Conservation (phyloP, 1,284 basidiomycete species). For the Boletus semigastroideus region DNA sequence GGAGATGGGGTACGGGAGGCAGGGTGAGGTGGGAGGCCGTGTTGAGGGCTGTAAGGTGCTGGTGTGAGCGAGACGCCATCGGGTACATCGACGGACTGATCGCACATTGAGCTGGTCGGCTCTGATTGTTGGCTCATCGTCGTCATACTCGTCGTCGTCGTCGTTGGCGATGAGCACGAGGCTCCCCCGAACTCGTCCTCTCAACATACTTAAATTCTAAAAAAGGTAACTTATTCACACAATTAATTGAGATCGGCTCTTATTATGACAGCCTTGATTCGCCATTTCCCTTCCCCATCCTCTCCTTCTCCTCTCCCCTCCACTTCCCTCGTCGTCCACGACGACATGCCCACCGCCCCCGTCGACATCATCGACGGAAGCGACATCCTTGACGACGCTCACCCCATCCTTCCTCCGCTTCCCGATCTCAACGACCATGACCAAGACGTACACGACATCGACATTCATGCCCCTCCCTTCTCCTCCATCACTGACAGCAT, state of each 20-base stretch:
- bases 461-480: slow-evolving; percentile 30
- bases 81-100: slow-evolving; percentile 4
- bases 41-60: slow-evolving; percentile 16
- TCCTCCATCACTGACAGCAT: slow-evolving; percentile 16
- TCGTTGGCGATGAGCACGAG: slow-evolving; percentile 29
- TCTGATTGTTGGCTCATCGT: slow-evolving; percentile 28
- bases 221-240: slow-evolving; percentile 28
- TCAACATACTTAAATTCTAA: not conserved
- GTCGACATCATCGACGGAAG: slow-evolving; percentile 15
- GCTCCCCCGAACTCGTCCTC: slow-evolving; percentile 10
- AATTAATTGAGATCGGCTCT: slow-evolving; percentile 26
- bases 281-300: slow-evolving; percentile 18
- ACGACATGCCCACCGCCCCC: slow-evolving; percentile 24
- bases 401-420: slow-evolving; percentile 15
- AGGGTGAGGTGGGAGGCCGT: slow-evolving; percentile 20
- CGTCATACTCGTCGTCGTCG: slow-evolving; percentile 7
- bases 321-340: slow-evolving; percentile 1
- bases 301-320: slow-evolving; percentile 7
- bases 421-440: slow-evolving; percentile 25
- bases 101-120: slow-evolving; percentile 24
- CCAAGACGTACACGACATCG: slow-evolving; percentile 34
- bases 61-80: slow-evolving; percentile 21
- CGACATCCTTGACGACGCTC: slow-evolving; percentile 21
- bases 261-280: slow-evolving; percentile 33
- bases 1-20: slow-evolving; percentile 33